Conservation (phyloP, 352 stramenopile species). For the Phytophthora tubulina region DNA sequence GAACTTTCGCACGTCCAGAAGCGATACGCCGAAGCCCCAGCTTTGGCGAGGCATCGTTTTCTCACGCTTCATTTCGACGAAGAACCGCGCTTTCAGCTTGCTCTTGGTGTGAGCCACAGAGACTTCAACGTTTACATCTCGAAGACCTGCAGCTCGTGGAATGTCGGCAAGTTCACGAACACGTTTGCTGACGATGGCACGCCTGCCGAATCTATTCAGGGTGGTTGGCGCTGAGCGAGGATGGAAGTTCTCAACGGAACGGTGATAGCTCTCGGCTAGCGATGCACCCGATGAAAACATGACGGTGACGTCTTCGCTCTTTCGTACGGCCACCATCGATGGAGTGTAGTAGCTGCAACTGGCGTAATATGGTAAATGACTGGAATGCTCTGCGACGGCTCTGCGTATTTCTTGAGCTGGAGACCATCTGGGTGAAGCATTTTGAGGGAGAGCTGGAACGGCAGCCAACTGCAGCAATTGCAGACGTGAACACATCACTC, state of each 20-base stretch:
- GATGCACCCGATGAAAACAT: conserved; percentile 32
- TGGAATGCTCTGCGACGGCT: conserved; percentile 3
- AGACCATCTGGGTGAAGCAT: conserved; percentile 21
- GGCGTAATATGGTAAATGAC: conserved; percentile 16
- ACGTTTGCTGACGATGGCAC: conserved; percentile 37
- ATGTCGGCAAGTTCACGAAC: conserved; percentile 63
- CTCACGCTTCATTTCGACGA: conserved; percentile 55
- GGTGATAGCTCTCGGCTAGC: conserved; percentile 31
- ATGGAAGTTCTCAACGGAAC: conserved; percentile 22
- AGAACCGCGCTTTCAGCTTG: conserved; percentile 59
- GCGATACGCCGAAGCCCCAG: conserved; percentile 51
- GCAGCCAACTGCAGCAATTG: conserved; percentile 19
- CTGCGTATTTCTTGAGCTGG: conserved; percentile 28
- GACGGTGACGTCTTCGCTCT: conserved; percentile 23
- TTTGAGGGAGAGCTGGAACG: conserved; percentile 19
- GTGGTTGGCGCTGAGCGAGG: conserved; percentile 22
- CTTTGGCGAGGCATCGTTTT: conserved; percentile 30
- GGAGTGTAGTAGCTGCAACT: conserved; percentile 1
- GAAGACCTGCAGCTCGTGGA: conserved; percentile 60
- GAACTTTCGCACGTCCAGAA: conserved; percentile 55
- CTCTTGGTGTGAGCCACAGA: conserved; percentile 58
- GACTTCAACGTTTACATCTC: conserved; percentile 59
- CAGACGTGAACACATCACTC: conserved; percentile 1
- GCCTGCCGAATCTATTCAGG: conserved; percentile 15
- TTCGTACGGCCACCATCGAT: conserved; percentile 31